These are phyloP conservation scores for Ilex paraguariensis DNA, from an alignment of 305 asterid species.

Conservation along the genomic window DNA sequence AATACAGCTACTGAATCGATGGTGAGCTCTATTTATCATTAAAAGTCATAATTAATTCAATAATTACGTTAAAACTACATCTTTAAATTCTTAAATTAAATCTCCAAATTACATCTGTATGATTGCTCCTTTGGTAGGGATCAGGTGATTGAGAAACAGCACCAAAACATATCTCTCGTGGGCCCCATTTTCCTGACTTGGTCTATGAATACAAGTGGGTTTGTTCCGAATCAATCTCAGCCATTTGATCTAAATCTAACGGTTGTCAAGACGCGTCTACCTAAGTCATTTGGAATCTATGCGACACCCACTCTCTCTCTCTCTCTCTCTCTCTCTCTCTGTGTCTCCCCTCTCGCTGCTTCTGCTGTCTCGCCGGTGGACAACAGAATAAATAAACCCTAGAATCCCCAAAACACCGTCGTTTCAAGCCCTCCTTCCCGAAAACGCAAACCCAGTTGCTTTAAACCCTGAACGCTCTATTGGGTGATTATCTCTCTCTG, in stretches of 20 bases:
- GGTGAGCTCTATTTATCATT: too few species aligned
- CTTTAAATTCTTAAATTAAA: too few species aligned
- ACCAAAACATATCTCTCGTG: background rate
- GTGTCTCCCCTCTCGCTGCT: constrained; percentile 14
- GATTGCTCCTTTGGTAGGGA: too few species aligned
- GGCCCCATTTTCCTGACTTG: background rate
- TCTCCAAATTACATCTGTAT: too few species aligned
- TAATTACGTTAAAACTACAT: too few species aligned
- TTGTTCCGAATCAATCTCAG: constrained; percentile 7
- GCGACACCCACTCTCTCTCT: constrained; percentile 39
- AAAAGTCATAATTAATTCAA: too few species aligned
- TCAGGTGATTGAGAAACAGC: too few species aligned
- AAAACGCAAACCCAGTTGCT: constrained; percentile 10
- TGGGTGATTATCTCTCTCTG: constrained; percentile 1
- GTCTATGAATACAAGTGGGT: constrained; percentile 8
- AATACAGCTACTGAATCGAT: too few species aligned
- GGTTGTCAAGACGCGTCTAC: constrained; percentile 27
- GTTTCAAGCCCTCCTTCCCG: constrained; percentile 10
- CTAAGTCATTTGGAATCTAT: constrained; percentile 33
- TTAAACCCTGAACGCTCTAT: too few species aligned
- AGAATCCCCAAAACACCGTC: constrained; percentile 12
- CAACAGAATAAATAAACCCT: background rate
- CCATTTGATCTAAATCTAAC: constrained; percentile 39
- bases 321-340: constrained; percentile 18
- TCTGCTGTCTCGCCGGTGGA: constrained; percentile 32